Conservation (phyloP, 345 rosid species). For the Sisymbrium altissimum region DNA sequence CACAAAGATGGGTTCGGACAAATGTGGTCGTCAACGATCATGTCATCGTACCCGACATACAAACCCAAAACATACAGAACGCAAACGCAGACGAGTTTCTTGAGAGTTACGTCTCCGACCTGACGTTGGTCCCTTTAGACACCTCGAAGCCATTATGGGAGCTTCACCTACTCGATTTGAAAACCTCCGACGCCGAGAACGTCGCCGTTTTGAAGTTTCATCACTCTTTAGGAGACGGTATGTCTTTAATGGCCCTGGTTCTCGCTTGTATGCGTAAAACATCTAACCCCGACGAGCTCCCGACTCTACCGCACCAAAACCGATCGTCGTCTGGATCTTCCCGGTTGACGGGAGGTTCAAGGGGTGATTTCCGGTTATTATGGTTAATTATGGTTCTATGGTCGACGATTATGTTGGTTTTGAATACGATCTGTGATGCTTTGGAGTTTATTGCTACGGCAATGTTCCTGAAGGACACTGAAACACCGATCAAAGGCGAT, state of each 20-base stretch:
- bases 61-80: conserved; percentile 36
- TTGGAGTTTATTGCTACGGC: conserved; percentile 41
- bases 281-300: conserved; percentile 53
- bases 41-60: conserved; percentile 44
- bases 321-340: neutral
- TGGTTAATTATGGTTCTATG: conserved; percentile 44
- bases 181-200: conserved; percentile 66
- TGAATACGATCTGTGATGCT: conserved; percentile 55
- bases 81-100: conserved; percentile 52
- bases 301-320: conserved; percentile 46
- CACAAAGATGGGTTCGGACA: conserved; percentile 59
- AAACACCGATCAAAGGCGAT: conserved; percentile 52
- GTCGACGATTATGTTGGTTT: conserved; percentile 35
- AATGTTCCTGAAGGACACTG: conserved; percentile 46
- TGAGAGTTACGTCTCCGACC: conserved; percentile 61
- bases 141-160: conserved; percentile 78
- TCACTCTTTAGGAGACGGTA: conserved; percentile 66
- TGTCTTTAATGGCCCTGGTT: conserved; percentile 59
- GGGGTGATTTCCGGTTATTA: conserved; percentile 28
- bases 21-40: conserved; percentile 55
- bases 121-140: conserved; percentile 54
- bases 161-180: conserved; percentile 64
- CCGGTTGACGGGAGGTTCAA: neutral
- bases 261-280: conserved; percentile 56
- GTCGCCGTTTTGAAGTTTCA: conserved; percentile 44